These are phyloP conservation scores for Exophiala lecanii-corni DNA, from an alignment of 2,329 filamentous ascomycete genomes.

Conservation along the genomic window DNA sequence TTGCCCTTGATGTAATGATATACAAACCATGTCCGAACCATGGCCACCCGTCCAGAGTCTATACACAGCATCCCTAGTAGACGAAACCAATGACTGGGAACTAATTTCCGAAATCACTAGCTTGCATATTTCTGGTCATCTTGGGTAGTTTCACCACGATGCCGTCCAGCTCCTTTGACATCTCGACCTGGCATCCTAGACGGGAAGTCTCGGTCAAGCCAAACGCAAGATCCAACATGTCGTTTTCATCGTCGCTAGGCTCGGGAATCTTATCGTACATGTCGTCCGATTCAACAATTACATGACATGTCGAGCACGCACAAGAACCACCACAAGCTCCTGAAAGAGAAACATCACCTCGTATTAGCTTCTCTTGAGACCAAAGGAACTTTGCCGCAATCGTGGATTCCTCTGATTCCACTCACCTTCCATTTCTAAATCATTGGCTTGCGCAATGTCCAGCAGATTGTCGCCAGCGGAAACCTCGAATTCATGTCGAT, in stretches of 20 bases:
- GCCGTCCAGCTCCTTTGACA: constrained; percentile 86
- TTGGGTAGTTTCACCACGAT: constrained; percentile 77
- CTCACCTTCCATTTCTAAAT: constrained; percentile 90
- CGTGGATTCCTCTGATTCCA: too few relatives aligned
- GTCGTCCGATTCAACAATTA: constrained; percentile 70
- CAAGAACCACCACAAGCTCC: constrained; percentile 91
- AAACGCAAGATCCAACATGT: constrained; percentile 88
- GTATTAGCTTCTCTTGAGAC: constrained; percentile 7
- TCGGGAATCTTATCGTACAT: constrained; percentile 75
- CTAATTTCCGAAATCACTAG: constrained; percentile 69
- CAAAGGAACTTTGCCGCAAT: too few relatives aligned
- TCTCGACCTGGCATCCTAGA: constrained; percentile 83
- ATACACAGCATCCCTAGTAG: too few relatives aligned
- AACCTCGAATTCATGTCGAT: constrained; percentile 71
- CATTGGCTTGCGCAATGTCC: constrained; percentile 89
- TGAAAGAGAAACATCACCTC: constrained; percentile 23
- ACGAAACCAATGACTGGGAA: too few relatives aligned
- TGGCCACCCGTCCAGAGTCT: too few relatives aligned
- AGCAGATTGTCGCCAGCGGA: constrained; percentile 85
- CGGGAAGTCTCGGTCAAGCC: constrained; percentile 80
- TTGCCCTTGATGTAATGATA: too few relatives aligned
- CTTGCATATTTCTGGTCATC: constrained; percentile 95
- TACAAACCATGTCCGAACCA: too few relatives aligned
- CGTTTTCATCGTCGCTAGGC: constrained; percentile 76
- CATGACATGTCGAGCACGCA: constrained; percentile 88